Conservation (phyloP, 352 stramenopile species). For the Phytopythium oedochilum region DNA sequence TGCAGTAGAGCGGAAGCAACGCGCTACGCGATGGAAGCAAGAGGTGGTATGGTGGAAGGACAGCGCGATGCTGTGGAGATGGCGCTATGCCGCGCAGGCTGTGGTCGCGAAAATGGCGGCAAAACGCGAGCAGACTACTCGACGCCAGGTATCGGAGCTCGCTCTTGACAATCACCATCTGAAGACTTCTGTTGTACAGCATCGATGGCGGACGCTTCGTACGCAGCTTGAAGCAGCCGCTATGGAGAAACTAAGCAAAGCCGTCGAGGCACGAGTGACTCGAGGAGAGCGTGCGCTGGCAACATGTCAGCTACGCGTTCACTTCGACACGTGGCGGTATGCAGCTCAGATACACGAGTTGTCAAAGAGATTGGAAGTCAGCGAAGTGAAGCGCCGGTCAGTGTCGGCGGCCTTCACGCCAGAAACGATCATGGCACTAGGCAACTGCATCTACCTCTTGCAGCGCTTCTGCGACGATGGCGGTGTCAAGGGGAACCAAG, state of each 20-base stretch:
- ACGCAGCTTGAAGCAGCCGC: background rate
- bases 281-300: background rate
- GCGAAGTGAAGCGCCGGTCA: conserved; percentile 7
- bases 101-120: background rate
- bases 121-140: background rate
- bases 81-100: background rate
- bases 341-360: background rate
- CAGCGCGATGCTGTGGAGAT: background rate
- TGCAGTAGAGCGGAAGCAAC: background rate
- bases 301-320: background rate
- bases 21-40: background rate
- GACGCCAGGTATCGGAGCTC: background rate
- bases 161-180: background rate
- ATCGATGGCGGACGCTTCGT: background rate
- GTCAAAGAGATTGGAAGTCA: conserved; percentile 4
- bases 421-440: conserved; percentile 27
- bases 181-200: background rate
- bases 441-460: conserved; percentile 40
- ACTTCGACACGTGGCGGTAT: background rate
- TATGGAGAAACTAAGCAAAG: background rate
- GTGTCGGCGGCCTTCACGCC: conserved; percentile 7
- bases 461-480: conserved; percentile 35
- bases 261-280: background rate
- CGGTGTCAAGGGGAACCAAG: background rate
- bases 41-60: background rate